Evolutionary conservation across 345 rosid species (phyloP), one percentile per base, ranked within the genome.

Genomic region (Alliaria petiolata): DNA sequence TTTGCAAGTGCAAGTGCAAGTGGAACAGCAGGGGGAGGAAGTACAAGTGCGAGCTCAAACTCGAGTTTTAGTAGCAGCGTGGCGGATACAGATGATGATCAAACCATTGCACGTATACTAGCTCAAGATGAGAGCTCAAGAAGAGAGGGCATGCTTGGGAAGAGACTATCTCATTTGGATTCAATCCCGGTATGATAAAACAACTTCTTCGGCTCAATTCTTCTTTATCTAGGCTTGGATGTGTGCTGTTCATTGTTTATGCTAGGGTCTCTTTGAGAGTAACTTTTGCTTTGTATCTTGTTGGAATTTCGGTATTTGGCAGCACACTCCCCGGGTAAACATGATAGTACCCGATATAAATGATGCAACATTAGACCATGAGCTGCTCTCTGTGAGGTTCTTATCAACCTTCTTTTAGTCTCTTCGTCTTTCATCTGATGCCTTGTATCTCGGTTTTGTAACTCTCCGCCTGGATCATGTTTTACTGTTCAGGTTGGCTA

Each of bases 301-400:
- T 7, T 70, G 52, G 17, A 20, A 49, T 45, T 53, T 69, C 5
- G 25, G 1, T 25, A 85, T 17, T 76, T 81, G 78, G 74, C 92
- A 93, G 98, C 98, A 82, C 75, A 91, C 92, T 40, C 98, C 98
- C 39, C 86, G 96, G 67, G 69, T 93, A 53, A 91, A 89, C 81
- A 86, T 85, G 46, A 67, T 82, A 73, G 89, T 90, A 68, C 97
- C 98, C 6, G 92, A 89, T 72, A 83, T 83, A 54, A 86, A 81
- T 76, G 95, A 93, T 76, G 98, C 98, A 74, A 81, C 86, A 63
- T 77, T 90, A 73, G 95, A 93, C 79, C 98, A 93, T 77, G 92
- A 80, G 77, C 85, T 91, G 14, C 86, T 93, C 44, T 93, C 95
- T 81, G 91, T 81, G 84, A 93, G 98, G 98, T 91, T 70, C 50